Evolutionary conservation across 805 yeast genomes (phyloP).

Genomic region (Yarrowia sp.): DNA sequence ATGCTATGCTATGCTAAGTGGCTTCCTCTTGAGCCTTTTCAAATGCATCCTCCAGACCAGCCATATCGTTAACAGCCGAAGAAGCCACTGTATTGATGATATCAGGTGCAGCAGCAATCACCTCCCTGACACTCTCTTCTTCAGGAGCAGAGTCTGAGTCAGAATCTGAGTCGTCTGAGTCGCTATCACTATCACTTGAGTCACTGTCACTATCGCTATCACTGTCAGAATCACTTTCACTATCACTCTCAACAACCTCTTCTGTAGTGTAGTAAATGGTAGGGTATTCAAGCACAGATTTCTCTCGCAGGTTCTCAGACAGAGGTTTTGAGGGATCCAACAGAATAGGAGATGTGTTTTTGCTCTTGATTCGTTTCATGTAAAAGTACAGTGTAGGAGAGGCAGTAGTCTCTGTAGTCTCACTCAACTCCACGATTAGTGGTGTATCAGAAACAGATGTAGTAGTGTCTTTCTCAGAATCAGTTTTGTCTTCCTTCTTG

Average conservation of each 20-base stretch:
- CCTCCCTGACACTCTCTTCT: constrained; percentile 7
- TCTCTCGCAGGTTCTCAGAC: constrained; percentile 52
- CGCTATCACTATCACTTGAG: background rate
- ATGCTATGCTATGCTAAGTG: background rate
- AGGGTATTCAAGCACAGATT: constrained; percentile 74
- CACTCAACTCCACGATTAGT: background rate
- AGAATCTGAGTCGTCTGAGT: background rate
- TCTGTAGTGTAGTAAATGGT: constrained; percentile 45
- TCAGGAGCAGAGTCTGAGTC: constrained; percentile 17
- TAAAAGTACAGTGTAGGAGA: constrained; percentile 20
- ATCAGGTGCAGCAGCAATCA: background rate
- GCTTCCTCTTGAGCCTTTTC: constrained; percentile 1
- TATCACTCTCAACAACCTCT: constrained; percentile 29
- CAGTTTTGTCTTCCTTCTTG: background rate
- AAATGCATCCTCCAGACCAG: background rate
- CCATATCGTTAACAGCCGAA: background rate
- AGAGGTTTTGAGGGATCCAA: constrained; percentile 39
- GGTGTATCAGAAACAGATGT: no score
- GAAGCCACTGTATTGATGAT: background rate
- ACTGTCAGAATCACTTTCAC: constrained; percentile 9
- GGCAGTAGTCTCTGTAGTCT: background rate
- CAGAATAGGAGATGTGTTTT: constrained; percentile 24
- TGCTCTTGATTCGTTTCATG: constrained; percentile 31
- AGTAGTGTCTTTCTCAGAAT: background rate
- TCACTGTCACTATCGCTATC: constrained; percentile 27